phyloP scores from a whole-genome alignment of 2,329 filamentous ascomycete species.

The Aspergillus ustus region DNA sequence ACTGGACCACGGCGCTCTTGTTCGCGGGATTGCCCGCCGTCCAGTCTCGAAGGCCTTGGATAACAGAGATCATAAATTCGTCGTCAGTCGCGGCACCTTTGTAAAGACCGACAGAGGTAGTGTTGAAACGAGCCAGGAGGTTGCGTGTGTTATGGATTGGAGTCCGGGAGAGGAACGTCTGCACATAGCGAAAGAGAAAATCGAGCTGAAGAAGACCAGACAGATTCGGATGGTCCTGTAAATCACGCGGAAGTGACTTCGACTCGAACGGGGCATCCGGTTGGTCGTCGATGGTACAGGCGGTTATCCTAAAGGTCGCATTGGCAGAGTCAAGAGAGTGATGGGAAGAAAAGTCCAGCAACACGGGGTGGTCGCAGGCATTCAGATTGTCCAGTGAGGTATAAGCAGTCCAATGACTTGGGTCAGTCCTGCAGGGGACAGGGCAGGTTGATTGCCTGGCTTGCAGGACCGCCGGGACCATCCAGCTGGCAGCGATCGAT shows the following conservation, averaged over 20 bases:
- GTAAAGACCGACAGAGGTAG: slow-evolving; percentile 9
- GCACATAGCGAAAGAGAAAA: slow-evolving; percentile 2
- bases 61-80: not conserved
- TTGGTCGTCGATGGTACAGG: slow-evolving; percentile 8
- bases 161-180: not conserved
- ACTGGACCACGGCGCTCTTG: not conserved
- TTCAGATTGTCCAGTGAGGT: slow-evolving; percentile 1
- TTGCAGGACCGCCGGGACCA: not conserved
- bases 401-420: slow-evolving; percentile 12
- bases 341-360: slow-evolving; percentile 9
- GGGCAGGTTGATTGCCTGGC: not conserved
- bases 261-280: not conserved
- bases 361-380: slow-evolving; percentile 9
- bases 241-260: not conserved
- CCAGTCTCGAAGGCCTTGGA: not conserved
- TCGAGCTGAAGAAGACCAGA: not conserved
- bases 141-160: not conserved
- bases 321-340: not conserved
- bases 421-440: slow-evolving; percentile 2
- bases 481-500: not conserved
- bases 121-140: slow-evolving; percentile 1
- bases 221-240: not conserved
- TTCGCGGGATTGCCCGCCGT: not conserved
- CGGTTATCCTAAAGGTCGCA: slow-evolving; percentile 2
- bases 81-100: not conserved